Base-by-base conservation (phyloP, 345 rosid genomes). In the Erysimum cheiranthoides region DNA sequence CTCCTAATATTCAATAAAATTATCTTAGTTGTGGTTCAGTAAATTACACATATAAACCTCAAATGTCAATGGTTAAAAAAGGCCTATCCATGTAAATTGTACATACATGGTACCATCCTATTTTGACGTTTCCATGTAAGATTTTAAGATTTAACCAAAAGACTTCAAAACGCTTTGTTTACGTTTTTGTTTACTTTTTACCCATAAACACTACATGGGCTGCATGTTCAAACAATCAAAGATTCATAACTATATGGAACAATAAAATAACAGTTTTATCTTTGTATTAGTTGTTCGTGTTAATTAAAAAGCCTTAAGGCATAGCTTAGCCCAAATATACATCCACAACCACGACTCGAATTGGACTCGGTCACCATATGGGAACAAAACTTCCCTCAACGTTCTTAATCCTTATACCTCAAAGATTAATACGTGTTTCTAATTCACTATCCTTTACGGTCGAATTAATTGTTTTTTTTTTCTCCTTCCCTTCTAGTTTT, bases 321-420 rank as follows among this genome's bases (percentile, higher is more conserved):
- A 57, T 34, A 13, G 39, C 6, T n/a, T 47, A 59, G 45, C 50
- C 25, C 53, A 75, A 39, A 59, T 60, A 49, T 58, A 59, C 54
- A 58, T 28, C 42, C 42, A 57, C 42, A 38, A 47, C 68, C 54
- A 68, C 5, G 17, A 31, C 61, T 54, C 39, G 49, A 65, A 4
- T 67, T n/a, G 52, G 52, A 51, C 76, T 39, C 62, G 46, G 42
- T 62, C 79, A 75, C 18, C 68, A 56, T 46, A 58, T 61, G 51
- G 61, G 35, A 39, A 18, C 61, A 30, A 49, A 59, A 60, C 46
- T 31, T 21, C 69, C 14, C 63, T 31, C 69, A 3, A 30, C 62
- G 69, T 10, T 68, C 21, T 61, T 72, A 61, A 60, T 68, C 68
- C 27, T 68, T 61, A 10, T 17, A 75, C 12, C 43, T 39, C 46